Conservation (phyloP, 495 filamentous ascomycete species). For the Penicillium cinerascens region DNA sequence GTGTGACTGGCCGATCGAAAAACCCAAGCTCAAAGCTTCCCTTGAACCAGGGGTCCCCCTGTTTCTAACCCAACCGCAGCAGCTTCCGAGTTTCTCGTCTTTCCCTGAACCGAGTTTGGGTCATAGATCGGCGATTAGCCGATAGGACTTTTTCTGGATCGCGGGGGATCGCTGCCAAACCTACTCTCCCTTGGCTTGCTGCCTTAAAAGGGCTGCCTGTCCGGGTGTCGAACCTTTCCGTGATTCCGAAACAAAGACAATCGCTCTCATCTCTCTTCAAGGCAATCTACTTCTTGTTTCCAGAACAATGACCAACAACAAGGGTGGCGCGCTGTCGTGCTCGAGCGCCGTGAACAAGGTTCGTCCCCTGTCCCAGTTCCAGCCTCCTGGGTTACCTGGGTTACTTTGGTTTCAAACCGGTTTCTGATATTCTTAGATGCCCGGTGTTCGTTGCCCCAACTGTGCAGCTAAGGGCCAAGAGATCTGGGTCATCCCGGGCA, state of each 20-base stretch:
- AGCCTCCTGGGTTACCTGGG: background rate
- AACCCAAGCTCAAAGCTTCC: conserved; percentile 3
- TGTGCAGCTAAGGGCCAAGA: conserved; percentile 39
- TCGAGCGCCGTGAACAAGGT: conserved; percentile 22
- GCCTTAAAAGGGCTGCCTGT: conserved; percentile 8
- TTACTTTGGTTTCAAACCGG: background rate
- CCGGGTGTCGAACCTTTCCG: background rate
- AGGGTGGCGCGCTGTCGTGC: conserved; percentile 10
- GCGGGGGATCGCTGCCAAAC: background rate
- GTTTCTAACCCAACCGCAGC: conserved; percentile 5
- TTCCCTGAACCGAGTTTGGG: conserved; percentile 1
- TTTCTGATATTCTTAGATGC: conserved; percentile 35
- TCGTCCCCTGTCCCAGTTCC: background rate
- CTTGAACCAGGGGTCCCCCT: background rate
- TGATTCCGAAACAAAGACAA: background rate
- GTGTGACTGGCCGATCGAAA: conserved; percentile 5
- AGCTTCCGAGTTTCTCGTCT: conserved; percentile 10
- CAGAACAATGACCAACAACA: conserved; percentile 10
- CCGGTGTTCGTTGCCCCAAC: conserved; percentile 47
- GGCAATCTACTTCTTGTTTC: background rate
- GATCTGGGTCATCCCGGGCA: conserved; percentile 50
- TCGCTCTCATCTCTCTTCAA: background rate
- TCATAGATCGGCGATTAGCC: background rate
- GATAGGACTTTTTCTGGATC: conserved; percentile 4
- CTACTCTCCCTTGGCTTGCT: background rate